Percentiles rank a stretch among this genome's conserved stretches.
Evolutionary conservation across 441 rosid genomes (phyloP).

Genomic region (Aquilaria agallochum): DNA sequence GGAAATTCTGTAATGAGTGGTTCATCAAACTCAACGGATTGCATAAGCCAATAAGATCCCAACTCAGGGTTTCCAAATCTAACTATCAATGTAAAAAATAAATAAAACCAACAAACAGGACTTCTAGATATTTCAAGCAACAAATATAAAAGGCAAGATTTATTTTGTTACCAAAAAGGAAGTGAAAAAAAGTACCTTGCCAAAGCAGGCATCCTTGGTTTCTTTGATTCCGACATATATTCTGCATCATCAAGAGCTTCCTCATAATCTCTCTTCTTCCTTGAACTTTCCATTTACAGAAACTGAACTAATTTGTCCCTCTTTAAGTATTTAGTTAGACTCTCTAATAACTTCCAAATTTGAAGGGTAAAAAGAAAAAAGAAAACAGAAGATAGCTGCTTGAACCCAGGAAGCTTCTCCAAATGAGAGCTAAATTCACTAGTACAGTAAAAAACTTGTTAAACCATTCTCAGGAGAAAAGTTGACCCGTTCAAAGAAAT

Average conservation of each 20-base stretch:
- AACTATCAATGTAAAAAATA: neutral
- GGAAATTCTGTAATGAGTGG: too few species aligned
- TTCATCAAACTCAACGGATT: too few species aligned
- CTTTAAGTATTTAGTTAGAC: constrained; percentile 4
- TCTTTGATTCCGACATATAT: constrained; percentile 54
- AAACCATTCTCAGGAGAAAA: constrained; percentile 20
- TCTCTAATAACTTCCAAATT: constrained; percentile 10
- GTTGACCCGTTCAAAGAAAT: constrained; percentile 17
- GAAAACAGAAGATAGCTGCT: constrained; percentile 20
- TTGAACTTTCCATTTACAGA: constrained; percentile 61
- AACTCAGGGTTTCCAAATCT: neutral
- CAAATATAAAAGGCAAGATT: constrained; percentile 3
- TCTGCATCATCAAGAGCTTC: constrained; percentile 52
- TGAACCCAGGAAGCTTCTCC: constrained; percentile 36
- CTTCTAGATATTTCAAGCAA: neutral
- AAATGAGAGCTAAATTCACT: constrained; percentile 15
- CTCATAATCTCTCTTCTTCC: constrained; percentile 66
- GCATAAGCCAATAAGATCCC: too few species aligned
- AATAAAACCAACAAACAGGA: neutral
- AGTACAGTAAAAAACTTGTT: constrained; percentile 17
- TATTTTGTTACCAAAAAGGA: neutral
- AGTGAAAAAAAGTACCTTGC: constrained; percentile 56
- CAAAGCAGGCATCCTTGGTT: constrained; percentile 75
- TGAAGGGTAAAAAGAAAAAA: constrained; percentile 2
- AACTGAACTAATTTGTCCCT: constrained; percentile 16